Conservation (phyloP, 192 early-diverging fungal genomes). For the Coemansia sp. region DNA sequence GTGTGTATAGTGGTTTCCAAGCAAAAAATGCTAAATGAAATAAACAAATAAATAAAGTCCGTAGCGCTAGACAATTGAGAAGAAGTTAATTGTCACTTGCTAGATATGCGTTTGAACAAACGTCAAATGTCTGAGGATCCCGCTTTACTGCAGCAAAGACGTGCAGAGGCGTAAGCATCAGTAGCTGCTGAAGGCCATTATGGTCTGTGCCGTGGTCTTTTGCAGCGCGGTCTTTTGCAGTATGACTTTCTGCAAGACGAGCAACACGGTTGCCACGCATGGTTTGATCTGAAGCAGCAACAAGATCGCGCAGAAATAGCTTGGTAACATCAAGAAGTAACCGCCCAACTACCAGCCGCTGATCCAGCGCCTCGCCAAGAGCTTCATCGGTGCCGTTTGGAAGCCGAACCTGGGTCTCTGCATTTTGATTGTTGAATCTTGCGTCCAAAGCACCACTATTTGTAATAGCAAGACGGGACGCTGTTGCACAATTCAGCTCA, state of each 20-base stretch:
- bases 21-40: not conserved
- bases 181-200: constrained; percentile 4
- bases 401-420: constrained; percentile 18
- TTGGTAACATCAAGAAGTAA: constrained; percentile 38
- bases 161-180: constrained; percentile 48
- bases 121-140: constrained; percentile 39
- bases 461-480: constrained; percentile 29
- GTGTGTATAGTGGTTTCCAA: not conserved
- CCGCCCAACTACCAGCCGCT: constrained; percentile 43
- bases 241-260: not conserved
- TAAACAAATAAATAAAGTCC: not conserved
- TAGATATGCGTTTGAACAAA: constrained; percentile 43
- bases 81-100: constrained; percentile 10
- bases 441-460: not conserved
- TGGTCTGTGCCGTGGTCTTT: not conserved
- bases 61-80: not conserved
- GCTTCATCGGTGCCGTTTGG: constrained; percentile 36
- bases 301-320: constrained; percentile 46
- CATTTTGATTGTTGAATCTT: not conserved
- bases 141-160: constrained; percentile 40
- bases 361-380: constrained; percentile 34
- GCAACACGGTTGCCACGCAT: constrained; percentile 37
- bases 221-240: too few species aligned
- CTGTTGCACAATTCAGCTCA: constrained; percentile 43
- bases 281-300: constrained; percentile 25